A percentile compares a stretch with the other conserved stretches of the same genome.
Evolutionary conservation across 148 eudicot species (phyloP).

Genomic region (Rhododendron ferrugineum): DNA sequence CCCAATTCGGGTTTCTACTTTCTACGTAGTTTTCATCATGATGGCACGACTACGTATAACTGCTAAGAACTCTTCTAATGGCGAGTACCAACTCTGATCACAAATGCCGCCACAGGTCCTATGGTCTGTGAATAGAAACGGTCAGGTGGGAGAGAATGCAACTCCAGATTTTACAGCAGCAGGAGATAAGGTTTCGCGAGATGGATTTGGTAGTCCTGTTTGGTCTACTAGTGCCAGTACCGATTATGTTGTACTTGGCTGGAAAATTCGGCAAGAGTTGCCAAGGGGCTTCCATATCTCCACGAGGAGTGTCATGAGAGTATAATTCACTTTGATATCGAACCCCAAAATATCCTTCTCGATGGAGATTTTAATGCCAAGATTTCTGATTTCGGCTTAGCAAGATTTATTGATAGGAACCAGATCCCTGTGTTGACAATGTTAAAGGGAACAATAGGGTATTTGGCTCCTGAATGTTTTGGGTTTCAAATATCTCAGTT

Average conservation of each 20-base stretch:
- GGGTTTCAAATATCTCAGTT: not conserved
- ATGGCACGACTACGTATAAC: not conserved
- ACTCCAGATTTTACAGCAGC: too few relatives aligned
- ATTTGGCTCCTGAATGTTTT: not conserved
- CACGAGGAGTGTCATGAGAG: not conserved
- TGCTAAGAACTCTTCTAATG: not conserved
- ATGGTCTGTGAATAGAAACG: constrained; percentile 19
- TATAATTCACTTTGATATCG: not conserved
- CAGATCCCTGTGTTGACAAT: not conserved
- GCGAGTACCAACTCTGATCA: too few relatives aligned
- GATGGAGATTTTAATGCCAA: not conserved
- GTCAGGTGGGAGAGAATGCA: too few relatives aligned
- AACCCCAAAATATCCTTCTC: not conserved
- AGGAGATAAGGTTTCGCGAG: too few relatives aligned
- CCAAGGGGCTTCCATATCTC: constrained; percentile 4
- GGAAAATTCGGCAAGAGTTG: constrained; percentile 22
- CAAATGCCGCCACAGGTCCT: constrained; percentile 8
- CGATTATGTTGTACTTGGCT: constrained; percentile 7
- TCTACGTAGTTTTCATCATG: not conserved
- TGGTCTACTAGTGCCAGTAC: too few relatives aligned
- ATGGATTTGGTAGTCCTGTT: too few relatives aligned
- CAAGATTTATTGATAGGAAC: not conserved
- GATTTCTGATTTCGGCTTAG: not conserved
- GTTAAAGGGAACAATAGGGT: not conserved
- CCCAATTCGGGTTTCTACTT: not conserved